Base-by-base conservation (phyloP, 768 basidiomycete genomes). In the Lactarius trivialis region DNA sequence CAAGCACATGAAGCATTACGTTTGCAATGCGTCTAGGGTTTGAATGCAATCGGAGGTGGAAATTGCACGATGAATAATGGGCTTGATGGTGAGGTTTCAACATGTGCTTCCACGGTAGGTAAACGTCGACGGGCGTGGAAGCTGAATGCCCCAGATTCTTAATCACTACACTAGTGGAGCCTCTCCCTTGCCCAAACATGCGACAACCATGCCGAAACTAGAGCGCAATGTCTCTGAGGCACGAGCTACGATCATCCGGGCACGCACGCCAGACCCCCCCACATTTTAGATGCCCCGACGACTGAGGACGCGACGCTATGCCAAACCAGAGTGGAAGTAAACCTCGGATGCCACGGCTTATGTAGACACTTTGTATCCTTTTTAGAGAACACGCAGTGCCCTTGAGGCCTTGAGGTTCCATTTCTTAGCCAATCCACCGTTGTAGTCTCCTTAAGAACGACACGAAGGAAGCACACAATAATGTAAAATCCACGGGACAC, bases 1-100 rank as follows among this genome's bases (percentile, higher is more conserved):
- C 54, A 55, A 64, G 63, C 63, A 64, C 55, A 57, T 15, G 53
- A 64, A 55, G 63, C 63, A 64, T 64, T 64, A 64, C 63, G 63
- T 64, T 63, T 64, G 53, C 54, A 51, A 59, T 55, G 48, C 58
- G 58, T 56, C 54, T 30, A 51, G 63, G 58, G 58, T 64, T 64
- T 50, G 37, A 63, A 60, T 64, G 58, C 33, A 51, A 59, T 64
- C 63, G 63, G 63, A 60, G 63, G 63, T 56, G 63, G 54, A 64
- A 64, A 64, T 63, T 59, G 57, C 41, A 34, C 56, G 56, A 48
- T 56, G 52, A 58, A 55, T 57, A 62, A 63, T 49, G 45, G 17
- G 33, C 34, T 61, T 54, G 61, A 58, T 58, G 61, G 58, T 60
- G 62, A 50, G 58, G 53, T 55, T 55, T 55, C 62, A 60, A 50